phyloP scores from a whole-genome alignment of 306 rosid species.

The Pyrus bretschneideri region DNA sequence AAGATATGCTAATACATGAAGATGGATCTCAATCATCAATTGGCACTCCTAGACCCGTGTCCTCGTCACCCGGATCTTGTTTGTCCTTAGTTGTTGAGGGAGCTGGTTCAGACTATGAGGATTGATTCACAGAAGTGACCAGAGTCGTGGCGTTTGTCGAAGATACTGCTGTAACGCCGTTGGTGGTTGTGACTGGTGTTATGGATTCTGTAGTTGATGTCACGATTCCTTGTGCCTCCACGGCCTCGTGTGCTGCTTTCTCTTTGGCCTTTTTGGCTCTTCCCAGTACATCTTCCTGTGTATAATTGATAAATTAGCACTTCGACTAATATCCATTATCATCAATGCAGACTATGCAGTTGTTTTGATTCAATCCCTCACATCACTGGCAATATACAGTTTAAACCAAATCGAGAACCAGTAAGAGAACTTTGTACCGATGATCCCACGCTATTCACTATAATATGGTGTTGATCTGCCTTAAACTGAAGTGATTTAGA shows the following conservation, averaged over 20 bases:
- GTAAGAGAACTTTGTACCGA: neutral
- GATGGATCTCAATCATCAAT: slow-evolving; percentile 12
- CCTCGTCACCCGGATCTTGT: neutral
- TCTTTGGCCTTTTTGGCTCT: slow-evolving; percentile 80
- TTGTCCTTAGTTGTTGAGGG: slow-evolving; percentile 7
- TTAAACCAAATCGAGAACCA: neutral
- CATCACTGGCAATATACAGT: neutral
- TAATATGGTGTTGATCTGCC: neutral
- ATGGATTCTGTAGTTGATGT: slow-evolving; percentile 10
- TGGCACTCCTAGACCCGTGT: too few relatives aligned
- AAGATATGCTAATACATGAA: neutral
- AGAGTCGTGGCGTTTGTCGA: slow-evolving; percentile 15
- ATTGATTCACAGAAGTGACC: slow-evolving; percentile 8
- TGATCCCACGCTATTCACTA: neutral
- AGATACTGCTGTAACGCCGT: slow-evolving; percentile 16
- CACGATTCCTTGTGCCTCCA: slow-evolving; percentile 47
- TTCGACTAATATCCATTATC: neutral
- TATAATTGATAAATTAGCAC: neutral
- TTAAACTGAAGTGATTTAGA: neutral
- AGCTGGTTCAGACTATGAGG: slow-evolving; percentile 11
- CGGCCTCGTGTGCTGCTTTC: slow-evolving; percentile 71
- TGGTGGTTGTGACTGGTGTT: slow-evolving; percentile 1
- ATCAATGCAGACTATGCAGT: neutral
- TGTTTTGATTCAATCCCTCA: neutral
- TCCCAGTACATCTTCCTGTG: slow-evolving; percentile 79